These are phyloP conservation scores for Bruguiera gymnorhiza DNA, from an alignment of 345 rosid species.

Conservation along the genomic window DNA sequence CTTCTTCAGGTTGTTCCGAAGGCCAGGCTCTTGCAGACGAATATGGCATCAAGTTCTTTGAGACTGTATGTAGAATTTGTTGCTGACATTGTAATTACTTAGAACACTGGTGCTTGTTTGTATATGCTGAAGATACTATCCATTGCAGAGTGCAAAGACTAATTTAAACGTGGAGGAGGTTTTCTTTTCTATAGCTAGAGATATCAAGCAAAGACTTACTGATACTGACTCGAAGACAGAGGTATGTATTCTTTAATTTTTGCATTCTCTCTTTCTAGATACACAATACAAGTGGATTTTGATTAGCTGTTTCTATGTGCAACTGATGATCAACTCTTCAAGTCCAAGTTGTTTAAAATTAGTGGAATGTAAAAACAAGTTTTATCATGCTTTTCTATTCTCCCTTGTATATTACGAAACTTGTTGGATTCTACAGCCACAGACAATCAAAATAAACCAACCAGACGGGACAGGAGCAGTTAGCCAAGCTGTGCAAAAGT, in stretches of 20 bases:
- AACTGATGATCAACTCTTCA: neutral
- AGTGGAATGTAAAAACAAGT: neutral
- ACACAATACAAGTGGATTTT: neutral
- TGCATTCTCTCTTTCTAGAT: too few relatives aligned
- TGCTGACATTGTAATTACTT: neutral
- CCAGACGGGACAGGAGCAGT: slow-evolving; percentile 42
- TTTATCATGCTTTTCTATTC: neutral
- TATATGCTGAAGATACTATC: too few relatives aligned
- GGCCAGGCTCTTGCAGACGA: slow-evolving; percentile 99
- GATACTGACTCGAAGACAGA: too few relatives aligned
- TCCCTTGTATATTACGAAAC: neutral
- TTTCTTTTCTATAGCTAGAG: too few relatives aligned
- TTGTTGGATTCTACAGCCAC: slow-evolving; percentile 34
- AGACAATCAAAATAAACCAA: slow-evolving; percentile 65
- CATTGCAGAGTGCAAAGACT: too few relatives aligned
- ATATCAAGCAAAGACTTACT: too few relatives aligned
- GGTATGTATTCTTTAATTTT: neutral
- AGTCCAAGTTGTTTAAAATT: too few relatives aligned
- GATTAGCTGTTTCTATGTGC: neutral
- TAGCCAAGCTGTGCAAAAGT: slow-evolving; percentile 44
- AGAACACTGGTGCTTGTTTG: neutral
- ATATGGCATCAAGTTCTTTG: slow-evolving; percentile 95
- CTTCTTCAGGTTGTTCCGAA: slow-evolving; percentile 75
- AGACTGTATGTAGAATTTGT: slow-evolving; percentile 57
- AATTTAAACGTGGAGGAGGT: too few relatives aligned